Conservation (phyloP, 2,329 filamentous ascomycete species). For the Calycina marina region DNA sequence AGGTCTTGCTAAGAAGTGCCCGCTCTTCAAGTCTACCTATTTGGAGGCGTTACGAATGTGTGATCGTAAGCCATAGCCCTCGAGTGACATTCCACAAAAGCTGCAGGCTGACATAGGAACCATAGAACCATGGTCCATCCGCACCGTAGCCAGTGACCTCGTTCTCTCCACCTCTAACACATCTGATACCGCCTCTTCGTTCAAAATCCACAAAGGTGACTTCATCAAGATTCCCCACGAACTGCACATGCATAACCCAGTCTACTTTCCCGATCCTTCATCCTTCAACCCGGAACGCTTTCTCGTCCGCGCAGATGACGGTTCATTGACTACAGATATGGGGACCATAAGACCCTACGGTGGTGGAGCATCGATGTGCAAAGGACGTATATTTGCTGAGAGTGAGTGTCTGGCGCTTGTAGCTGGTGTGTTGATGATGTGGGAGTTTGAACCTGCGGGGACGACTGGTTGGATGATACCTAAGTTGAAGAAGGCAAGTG, state of each 20-base stretch:
- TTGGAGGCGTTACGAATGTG: conserved; percentile 31
- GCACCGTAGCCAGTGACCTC: conserved; percentile 25
- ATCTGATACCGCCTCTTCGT: conserved; percentile 22
- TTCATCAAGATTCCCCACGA: conserved; percentile 30
- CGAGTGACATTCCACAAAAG: background rate
- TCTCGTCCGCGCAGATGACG: conserved; percentile 26
- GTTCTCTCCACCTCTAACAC: background rate
- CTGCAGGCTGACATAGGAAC: background rate
- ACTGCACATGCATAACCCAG: conserved; percentile 27
- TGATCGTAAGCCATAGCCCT: conserved; percentile 13
- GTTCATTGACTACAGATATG: conserved; percentile 23
- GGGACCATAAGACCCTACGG: conserved; percentile 32
- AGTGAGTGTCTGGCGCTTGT: conserved; percentile 33
- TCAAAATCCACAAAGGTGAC: conserved; percentile 27
- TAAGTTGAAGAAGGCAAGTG: conserved; percentile 30
- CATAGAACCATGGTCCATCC: conserved; percentile 26
- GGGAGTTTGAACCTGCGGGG: conserved; percentile 35
- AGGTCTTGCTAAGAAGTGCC: conserved; percentile 28
- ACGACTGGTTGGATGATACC: conserved; percentile 34
- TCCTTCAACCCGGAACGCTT: conserved; percentile 31
- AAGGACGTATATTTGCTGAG: conserved; percentile 34
- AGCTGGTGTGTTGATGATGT: conserved; percentile 37
- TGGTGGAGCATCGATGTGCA: conserved; percentile 33
- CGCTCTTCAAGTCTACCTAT: conserved; percentile 30
- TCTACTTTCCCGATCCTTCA: conserved; percentile 25